Evolutionary conservation across 495 filamentous ascomycete genomes (phyloP).

Genomic region (Aspergillus indologenus): DNA sequence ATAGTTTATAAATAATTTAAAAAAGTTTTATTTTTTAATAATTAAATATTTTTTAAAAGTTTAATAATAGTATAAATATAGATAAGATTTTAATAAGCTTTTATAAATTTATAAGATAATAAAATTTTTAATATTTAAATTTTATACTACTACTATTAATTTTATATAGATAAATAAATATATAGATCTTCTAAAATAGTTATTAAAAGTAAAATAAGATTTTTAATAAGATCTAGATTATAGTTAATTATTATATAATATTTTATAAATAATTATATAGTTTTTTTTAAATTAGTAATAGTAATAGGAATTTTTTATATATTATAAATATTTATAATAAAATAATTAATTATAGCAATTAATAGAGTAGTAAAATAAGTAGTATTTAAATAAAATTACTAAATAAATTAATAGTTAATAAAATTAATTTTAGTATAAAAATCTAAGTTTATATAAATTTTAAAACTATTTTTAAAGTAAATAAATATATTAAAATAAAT

Average conservation of each 20-base stretch:
- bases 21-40: too few relatives aligned
- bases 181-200: background rate
- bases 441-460: background rate
- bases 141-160: background rate
- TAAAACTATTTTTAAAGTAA: background rate
- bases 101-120: background rate
- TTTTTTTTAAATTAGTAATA: background rate
- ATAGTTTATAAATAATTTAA: too few relatives aligned
- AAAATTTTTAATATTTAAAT: background rate
- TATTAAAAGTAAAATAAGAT: background rate
- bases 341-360: background rate
- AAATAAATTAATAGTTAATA: background rate
- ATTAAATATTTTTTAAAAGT: too few relatives aligned
- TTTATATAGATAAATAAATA: background rate
- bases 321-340: background rate
- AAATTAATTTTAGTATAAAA: background rate
- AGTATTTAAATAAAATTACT: background rate
- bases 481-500: background rate
- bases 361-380: background rate
- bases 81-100: background rate
- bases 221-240: background rate
- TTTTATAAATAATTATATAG: background rate
- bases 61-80: background rate
- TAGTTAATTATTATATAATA: constrained; percentile 1
- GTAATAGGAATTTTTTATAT: background rate